These are phyloP conservation scores for Corymbia maculata DNA, from an alignment of 345 rosid genomes.

Conservation along the genomic window DNA sequence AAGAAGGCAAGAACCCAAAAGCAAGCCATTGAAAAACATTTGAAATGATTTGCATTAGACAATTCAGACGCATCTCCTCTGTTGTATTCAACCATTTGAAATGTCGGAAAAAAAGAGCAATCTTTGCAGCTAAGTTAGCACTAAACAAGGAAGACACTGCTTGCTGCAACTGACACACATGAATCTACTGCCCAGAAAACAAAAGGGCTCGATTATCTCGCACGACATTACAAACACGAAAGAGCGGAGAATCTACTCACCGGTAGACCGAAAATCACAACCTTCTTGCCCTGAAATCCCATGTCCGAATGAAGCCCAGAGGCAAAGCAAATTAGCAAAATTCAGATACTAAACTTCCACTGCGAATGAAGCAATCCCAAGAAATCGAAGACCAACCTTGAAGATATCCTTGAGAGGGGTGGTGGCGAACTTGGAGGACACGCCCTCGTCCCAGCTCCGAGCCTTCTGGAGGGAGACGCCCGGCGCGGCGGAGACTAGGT, in stretches of 20 bases:
- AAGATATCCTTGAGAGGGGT: constrained; percentile 62
- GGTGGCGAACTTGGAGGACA: constrained; percentile 67
- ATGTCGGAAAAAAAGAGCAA: neutral
- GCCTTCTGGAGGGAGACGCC: constrained; percentile 86
- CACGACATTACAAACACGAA: neutral
- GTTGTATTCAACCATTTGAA: neutral
- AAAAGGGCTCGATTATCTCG: neutral
- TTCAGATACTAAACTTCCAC: neutral
- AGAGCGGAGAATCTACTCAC: constrained; percentile 28
- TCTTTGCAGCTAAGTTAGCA: neutral
- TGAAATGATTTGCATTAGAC: neutral
- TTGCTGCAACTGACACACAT: neutral
- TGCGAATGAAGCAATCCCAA: neutral
- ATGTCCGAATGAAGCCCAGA: neutral
- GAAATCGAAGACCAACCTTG: constrained; percentile 29
- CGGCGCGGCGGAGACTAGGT: constrained; percentile 56
- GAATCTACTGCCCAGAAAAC: neutral
- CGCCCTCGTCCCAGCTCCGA: constrained; percentile 85
- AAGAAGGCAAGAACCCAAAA: neutral
- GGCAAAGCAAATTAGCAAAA: neutral
- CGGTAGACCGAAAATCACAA: constrained; percentile 86
- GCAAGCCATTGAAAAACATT: neutral
- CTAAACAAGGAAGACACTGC: neutral
- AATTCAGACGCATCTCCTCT: neutral
- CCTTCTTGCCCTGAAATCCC: constrained; percentile 74